phyloP scores from a whole-genome alignment of 2,329 filamentous ascomycete species.

The Talaromyces sp. region DNA sequence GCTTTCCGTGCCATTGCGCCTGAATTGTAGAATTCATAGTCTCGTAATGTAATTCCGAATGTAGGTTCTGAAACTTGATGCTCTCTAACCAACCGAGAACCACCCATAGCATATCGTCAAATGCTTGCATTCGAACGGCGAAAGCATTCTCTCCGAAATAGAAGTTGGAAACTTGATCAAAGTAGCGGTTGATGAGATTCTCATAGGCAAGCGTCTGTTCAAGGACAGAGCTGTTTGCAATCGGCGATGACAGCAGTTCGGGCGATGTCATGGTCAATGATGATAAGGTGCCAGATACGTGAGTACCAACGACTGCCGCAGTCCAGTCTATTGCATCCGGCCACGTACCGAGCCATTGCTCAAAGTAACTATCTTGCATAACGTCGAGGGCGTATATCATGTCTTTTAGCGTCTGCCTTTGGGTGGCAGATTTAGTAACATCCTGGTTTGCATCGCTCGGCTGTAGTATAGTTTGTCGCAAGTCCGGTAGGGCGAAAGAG shows the following conservation, averaged over 20 bases:
- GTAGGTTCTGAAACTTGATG: slow-evolving; percentile 70
- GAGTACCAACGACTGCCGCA: slow-evolving; percentile 75
- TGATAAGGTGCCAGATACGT: slow-evolving; percentile 68
- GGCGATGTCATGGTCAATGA: slow-evolving; percentile 61
- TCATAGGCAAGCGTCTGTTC: slow-evolving; percentile 52
- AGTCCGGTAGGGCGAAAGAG: slow-evolving; percentile 5
- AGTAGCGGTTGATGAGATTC: slow-evolving; percentile 80
- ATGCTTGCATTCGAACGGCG: slow-evolving; percentile 71
- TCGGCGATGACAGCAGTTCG: slow-evolving; percentile 27
- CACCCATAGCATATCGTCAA: slow-evolving; percentile 94
- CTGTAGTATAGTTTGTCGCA: slow-evolving; percentile 1
- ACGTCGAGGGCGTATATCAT: slow-evolving; percentile 65
- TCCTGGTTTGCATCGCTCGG: not conserved
- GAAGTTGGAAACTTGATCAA: slow-evolving; percentile 69
- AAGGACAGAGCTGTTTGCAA: not conserved
- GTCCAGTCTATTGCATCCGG: slow-evolving; percentile 91
- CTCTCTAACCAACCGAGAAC: slow-evolving; percentile 86
- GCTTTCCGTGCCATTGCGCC: slow-evolving; percentile 66
- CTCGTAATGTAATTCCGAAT: slow-evolving; percentile 61
- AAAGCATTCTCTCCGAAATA: slow-evolving; percentile 86
- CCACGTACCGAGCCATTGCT: slow-evolving; percentile 75
- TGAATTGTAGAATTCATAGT: slow-evolving; percentile 23
- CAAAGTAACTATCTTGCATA: slow-evolving; percentile 76
- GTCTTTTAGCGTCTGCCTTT: slow-evolving; percentile 29
- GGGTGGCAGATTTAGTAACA: not conserved